A percentile compares a stretch with the other conserved stretches of the same genome.
Conservation (phyloP, 495 filamentous ascomycete genomes). For the Talaromyces ruber region DNA sequence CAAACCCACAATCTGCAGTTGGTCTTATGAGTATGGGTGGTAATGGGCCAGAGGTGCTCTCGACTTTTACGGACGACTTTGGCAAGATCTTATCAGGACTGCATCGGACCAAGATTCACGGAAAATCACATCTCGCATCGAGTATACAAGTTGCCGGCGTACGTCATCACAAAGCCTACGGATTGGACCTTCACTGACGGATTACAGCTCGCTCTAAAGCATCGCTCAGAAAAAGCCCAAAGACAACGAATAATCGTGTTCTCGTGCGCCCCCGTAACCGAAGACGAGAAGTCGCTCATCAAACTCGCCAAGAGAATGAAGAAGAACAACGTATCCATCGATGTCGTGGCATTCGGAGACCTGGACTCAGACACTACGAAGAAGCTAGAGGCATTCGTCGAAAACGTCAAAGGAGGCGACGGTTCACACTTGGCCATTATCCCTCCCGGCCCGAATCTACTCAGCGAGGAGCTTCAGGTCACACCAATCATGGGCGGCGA, state of each 20-base stretch:
- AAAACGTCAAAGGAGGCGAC: slow-evolving; percentile 80
- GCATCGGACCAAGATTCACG: slow-evolving; percentile 89
- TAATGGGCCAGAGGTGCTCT: slow-evolving; percentile 90
- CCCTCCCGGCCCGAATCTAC: slow-evolving; percentile 79
- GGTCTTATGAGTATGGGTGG: slow-evolving; percentile 99
- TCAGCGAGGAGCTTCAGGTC: slow-evolving; percentile 87
- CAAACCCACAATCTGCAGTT: slow-evolving; percentile 92
- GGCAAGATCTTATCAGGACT: slow-evolving; percentile 91
- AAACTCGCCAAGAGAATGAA: slow-evolving; percentile 97
- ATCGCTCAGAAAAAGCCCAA: slow-evolving; percentile 94
- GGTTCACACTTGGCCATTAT: slow-evolving; percentile 88
- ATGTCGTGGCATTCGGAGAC: slow-evolving; percentile 91
- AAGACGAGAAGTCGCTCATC: slow-evolving; percentile 79
- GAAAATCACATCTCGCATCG: slow-evolving; percentile 75
- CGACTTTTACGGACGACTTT: slow-evolving; percentile 89
- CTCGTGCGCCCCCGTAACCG: slow-evolving; percentile 82
- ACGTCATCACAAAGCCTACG: slow-evolving; percentile 27
- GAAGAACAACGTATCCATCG: slow-evolving; percentile 85
- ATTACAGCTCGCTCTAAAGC: slow-evolving; percentile 87
- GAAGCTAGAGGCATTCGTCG: slow-evolving; percentile 89
- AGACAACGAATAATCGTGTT: slow-evolving; percentile 93
- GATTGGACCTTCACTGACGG: background rate
- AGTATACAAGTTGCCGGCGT: slow-evolving; percentile 92
- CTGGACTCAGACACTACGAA: slow-evolving; percentile 81
- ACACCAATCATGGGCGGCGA: slow-evolving; percentile 84